Evolutionary conservation across 2,329 filamentous ascomycete genomes (phyloP).

Genomic region (Stagonosporopsis tanaceti): DNA sequence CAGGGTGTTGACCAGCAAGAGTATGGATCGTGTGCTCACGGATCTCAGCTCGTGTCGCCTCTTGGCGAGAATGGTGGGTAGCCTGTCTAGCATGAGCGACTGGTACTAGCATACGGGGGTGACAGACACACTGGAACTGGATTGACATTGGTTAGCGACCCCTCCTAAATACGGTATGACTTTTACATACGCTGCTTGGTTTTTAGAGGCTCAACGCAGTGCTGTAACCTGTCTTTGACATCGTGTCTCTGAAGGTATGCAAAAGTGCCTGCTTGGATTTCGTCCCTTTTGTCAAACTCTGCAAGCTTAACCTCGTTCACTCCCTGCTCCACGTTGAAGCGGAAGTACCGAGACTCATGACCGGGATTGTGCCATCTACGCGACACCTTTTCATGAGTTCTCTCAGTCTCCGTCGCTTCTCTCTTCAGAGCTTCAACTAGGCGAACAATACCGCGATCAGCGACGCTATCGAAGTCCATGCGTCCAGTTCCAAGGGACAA

Average conservation of each 20-base stretch:
- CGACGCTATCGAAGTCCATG: constrained; percentile 8
- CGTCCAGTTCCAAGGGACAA: constrained; percentile 21
- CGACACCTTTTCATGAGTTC: constrained; percentile 12
- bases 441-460: constrained; percentile 15
- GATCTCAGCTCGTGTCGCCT: neutral
- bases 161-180: neutral
- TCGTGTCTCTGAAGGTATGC: constrained; percentile 11
- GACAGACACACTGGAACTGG: neutral
- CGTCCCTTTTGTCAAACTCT: constrained; percentile 20
- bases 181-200: constrained; percentile 25
- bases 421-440: constrained; percentile 9
- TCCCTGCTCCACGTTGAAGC: constrained; percentile 28
- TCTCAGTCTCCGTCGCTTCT: constrained; percentile 22
- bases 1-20: neutral
- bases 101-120: neutral
- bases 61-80: neutral
- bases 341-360: constrained; percentile 14
- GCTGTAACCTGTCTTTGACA: neutral
- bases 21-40: neutral
- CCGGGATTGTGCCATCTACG: constrained; percentile 3
- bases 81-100: neutral
- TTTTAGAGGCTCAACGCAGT: constrained; percentile 19
- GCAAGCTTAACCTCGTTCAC: constrained; percentile 17
- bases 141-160: neutral
- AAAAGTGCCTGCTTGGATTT: constrained; percentile 19